Evolutionary conservation across 1,284 basidiomycete genomes (phyloP), one percentile per base, ranked within the genome.

Genomic region (Papiliotrema nemorosa): DNA sequence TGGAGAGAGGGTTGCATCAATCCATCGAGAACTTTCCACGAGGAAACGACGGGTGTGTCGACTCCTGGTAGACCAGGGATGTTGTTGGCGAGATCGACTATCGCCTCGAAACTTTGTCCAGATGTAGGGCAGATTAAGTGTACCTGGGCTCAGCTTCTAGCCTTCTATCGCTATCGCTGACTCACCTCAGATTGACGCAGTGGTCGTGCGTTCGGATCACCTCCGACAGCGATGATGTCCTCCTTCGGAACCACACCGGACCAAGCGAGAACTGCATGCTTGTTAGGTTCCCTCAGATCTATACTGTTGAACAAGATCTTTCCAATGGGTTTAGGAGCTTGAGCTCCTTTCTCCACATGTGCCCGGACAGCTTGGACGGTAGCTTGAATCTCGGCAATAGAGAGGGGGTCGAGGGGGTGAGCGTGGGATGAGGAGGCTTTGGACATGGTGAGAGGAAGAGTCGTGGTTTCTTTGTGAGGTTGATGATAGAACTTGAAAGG

Each of bases 391-490:
- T 78, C 76, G 4, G 29, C 50, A 9, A 64, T 49, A 14, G 67
- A 64, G 39, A 77, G 66, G 20, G 76, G 73, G 56, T 78, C 77
- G 48, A 77, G 70, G 14, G 77, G 77, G 60, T 78, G 77, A 18
- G 63, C 62, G 39, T 49, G 37, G 27, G 40, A 33, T 18, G 36
- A 27, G 35, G 41, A 47, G 25, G 40, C 31, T 31, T 41, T 35
- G 33, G 33, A 14, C 41, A 22, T 42, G 38, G 22, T 40, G 34
- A 24, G n/a, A 20, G 49, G 36, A 31, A 5, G n/a, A 20, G 29
- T 14, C 9, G 29, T 31, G 7, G 29, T 31, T 14, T 27, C 16
- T 14, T 14, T 25, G 31, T 10, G 39, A 21, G 16, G 29, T 7
- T 31, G 29, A 14, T 31, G 29, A 31, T 31, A 31, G 29, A 31